Base-by-base conservation (phyloP, 305 asterid genomes). In the Coffea humblotiana region DNA sequence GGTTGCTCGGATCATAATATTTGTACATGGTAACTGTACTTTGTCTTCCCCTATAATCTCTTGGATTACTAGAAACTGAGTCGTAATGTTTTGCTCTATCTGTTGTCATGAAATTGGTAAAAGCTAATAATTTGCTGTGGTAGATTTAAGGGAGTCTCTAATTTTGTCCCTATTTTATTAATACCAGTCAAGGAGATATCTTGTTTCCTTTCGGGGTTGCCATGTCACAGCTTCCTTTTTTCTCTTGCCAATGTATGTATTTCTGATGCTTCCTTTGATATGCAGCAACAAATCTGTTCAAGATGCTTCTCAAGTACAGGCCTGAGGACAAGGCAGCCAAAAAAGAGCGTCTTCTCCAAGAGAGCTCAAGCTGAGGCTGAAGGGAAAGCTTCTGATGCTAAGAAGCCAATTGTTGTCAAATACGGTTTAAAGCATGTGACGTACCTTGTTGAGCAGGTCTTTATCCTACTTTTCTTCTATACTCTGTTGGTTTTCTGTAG, bases 291-390 rank as follows among this genome's bases (percentile, higher is more conserved):
- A 92, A 71, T 82, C 90, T 95, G 13, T 93, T 95, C 86, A 95
- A 95, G 94, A 88, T 93, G 97, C 89, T 95, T 10, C 91, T 95
- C 29, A 95, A 95, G 82, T 95, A 95, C 80, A 87, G 98, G 73
- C 99, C 99, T 0, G 99, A 95, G 86, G 98, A 93, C 72, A 93
- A 81, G 75, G 98, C 97, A 2, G 90, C 93, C 23, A 93, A 95
- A 91, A 95, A 91, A 32, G 99, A 93, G 35, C 88, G 98, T 16
- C 94, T 95, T 76, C 37, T 91, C 71, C 71, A 92, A 93, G 82
- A 92, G 98, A 81, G 98, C 99, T 80, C 95, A 91, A 75, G 95
- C 98, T 78, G 99, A 95, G 84, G 85, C 93, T 3, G 98, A 95
- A 65, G 99, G 99, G n/a, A 95, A 95, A 67, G 84, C 97, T 19